These are phyloP conservation scores for Chaetoceros tenuissimus DNA, from an alignment of 108 stramenopile species.

Conservation along the genomic window DNA sequence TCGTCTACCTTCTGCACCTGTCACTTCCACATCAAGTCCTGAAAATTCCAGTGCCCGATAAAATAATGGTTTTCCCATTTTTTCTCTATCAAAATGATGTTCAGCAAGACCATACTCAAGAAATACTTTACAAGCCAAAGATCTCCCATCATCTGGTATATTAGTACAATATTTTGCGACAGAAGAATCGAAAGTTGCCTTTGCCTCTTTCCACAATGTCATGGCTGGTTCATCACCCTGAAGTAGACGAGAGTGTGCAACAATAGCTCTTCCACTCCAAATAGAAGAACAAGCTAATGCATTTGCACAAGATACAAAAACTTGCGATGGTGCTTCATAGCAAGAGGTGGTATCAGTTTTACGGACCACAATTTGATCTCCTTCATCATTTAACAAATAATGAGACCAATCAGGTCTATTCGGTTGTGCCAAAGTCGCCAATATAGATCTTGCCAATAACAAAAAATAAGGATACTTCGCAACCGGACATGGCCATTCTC, in stretches of 20 bases:
- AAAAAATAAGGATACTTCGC: constrained; percentile 58
- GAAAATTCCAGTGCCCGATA: constrained; percentile 37
- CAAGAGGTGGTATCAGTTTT: background rate
- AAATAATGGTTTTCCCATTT: constrained; percentile 54
- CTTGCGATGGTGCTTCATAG: background rate
- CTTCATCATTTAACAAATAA: background rate
- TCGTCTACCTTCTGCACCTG: constrained; percentile 82
- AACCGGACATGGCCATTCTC: constrained; percentile 70
- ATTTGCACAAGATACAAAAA: constrained; percentile 18
- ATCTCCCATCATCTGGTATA: constrained; percentile 7
- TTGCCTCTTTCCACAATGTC: constrained; percentile 48
- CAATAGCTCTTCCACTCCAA: constrained; percentile 60
- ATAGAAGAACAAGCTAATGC: constrained; percentile 16
- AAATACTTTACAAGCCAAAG: constrained; percentile 34
- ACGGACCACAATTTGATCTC: background rate
- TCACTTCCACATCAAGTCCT: constrained; percentile 62
- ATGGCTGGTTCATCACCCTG: constrained; percentile 47
- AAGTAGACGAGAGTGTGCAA: constrained; percentile 67
- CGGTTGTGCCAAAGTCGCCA: constrained; percentile 42
- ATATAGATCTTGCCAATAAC: constrained; percentile 54
- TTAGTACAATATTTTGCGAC: constrained; percentile 3
- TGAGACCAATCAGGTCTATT: constrained; percentile 16
- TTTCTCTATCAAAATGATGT: constrained; percentile 64
- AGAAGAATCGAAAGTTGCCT: constrained; percentile 13
- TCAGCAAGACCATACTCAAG: constrained; percentile 87